Conservation (phyloP, 1,284 basidiomycete species). For the Melanopsichium pennsylvanicum region DNA sequence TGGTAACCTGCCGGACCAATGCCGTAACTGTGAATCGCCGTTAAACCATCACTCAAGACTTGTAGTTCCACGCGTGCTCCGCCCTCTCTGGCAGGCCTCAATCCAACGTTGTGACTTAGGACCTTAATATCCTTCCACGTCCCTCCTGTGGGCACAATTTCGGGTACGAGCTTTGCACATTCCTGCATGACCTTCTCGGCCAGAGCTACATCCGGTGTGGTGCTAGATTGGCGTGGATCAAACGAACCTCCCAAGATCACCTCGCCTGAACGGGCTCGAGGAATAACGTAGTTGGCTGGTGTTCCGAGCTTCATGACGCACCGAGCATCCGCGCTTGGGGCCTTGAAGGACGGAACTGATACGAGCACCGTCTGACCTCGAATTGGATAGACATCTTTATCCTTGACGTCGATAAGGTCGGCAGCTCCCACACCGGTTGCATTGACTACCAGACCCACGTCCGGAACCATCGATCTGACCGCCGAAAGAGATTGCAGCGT, state of each 20-base stretch:
- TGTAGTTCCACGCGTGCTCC: conserved; percentile 52
- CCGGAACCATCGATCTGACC: conserved; percentile 16
- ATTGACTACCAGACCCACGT: conserved; percentile 67
- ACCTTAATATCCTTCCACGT: conserved; percentile 48
- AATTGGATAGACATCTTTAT: conserved; percentile 82
- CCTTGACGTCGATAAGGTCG: conserved; percentile 67
- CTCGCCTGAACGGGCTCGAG: conserved; percentile 69
- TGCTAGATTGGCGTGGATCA: conserved; percentile 57
- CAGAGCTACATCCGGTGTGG: conserved; percentile 66
- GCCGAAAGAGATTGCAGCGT: conserved; percentile 21
- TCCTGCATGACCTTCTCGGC: conserved; percentile 70
- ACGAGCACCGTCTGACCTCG: conserved; percentile 85
- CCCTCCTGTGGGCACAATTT: conserved; percentile 39
- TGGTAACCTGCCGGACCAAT: conserved; percentile 62
- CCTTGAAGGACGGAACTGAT: conserved; percentile 71
- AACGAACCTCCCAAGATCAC: conserved; percentile 73
- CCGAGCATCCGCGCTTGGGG: conserved; percentile 7
- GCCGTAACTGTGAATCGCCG: conserved; percentile 53
- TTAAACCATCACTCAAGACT: conserved; percentile 2
- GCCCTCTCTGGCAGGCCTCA: conserved; percentile 47
- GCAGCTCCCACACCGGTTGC: conserved; percentile 67
- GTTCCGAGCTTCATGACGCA: conserved; percentile 47
- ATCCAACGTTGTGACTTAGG: conserved; percentile 52
- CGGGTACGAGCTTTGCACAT: conserved; percentile 43
- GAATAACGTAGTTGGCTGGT: conserved; percentile 70